Percentiles rank a stretch among this genome's conserved stretches.
phyloP scores from a whole-genome alignment of 192 early-diverging fungal species.

The Funneliformis mosseae region DNA sequence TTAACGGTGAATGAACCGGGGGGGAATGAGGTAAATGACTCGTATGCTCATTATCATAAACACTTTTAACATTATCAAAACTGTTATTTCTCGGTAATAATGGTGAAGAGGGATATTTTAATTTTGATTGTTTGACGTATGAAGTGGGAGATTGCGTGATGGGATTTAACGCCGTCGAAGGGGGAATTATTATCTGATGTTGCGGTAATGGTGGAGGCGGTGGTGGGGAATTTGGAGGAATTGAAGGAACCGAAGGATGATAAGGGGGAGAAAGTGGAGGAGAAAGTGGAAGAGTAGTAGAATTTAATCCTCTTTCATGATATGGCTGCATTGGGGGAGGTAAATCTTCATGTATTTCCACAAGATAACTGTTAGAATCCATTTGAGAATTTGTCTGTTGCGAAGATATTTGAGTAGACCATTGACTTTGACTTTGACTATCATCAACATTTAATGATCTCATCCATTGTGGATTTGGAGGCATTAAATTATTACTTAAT shows the following conservation, averaged over 20 bases:
- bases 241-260: not conserved
- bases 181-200: not conserved
- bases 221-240: too few species aligned
- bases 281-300: not conserved
- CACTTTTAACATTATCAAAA: not conserved
- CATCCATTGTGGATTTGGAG: not conserved
- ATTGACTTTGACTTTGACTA: not conserved
- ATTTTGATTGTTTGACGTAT: not conserved
- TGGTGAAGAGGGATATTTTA: conserved; percentile 21
- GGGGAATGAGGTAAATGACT: not conserved
- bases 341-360: not conserved
- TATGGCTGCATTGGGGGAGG: not conserved
- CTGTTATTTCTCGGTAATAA: not conserved
- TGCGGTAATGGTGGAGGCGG: not conserved
- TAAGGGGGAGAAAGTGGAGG: conserved; percentile 26
- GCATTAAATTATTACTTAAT: not conserved
- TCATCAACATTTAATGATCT: not conserved
- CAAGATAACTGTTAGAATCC: not conserved
- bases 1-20: not conserved
- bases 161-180: not conserved
- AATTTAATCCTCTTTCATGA: not conserved
- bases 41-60: not conserved
- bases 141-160: not conserved
- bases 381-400: not conserved
- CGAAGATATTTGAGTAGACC: not conserved